These are phyloP conservation scores for Ophiocordyceps camponoti-saundersi DNA, from an alignment of 2,329 filamentous ascomycete genomes.

Conservation along the genomic window DNA sequence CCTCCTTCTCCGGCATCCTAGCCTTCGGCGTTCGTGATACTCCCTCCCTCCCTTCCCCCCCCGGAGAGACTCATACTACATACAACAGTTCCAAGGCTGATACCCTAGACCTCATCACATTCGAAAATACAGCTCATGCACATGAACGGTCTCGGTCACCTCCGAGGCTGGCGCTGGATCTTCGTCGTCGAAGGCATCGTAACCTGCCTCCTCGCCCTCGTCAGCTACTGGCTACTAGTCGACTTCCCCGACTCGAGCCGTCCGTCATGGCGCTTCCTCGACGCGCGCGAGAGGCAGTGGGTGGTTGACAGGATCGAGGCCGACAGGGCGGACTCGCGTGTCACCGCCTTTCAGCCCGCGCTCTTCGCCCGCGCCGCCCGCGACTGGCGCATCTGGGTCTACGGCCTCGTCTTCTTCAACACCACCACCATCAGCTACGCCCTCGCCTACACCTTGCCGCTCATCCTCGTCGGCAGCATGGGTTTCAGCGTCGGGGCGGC, in stretches of 20 bases:
- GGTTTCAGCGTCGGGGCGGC: constrained; percentile 45
- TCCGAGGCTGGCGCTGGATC: constrained; percentile 52
- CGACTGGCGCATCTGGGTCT: constrained; percentile 45
- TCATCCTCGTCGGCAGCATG: constrained; percentile 49
- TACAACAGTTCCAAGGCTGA: too few species aligned
- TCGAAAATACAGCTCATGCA: constrained; percentile 43
- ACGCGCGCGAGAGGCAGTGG: constrained; percentile 31
- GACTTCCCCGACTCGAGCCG: constrained; percentile 45
- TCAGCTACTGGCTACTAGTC: constrained; percentile 40
- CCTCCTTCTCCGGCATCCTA: constrained; percentile 50
- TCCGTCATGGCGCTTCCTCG: constrained; percentile 34
- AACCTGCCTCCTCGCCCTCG: constrained; percentile 33
- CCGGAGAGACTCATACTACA: too few species aligned
- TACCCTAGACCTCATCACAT: too few species aligned
- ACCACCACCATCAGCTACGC: constrained; percentile 59
- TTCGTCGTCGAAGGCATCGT: constrained; percentile 38
- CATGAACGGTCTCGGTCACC: constrained; percentile 34
- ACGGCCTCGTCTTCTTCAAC: constrained; percentile 43
- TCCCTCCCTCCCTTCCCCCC: background rate
- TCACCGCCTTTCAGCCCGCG: constrained; percentile 31
- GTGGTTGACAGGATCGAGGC: constrained; percentile 34
- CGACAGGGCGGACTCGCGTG: constrained; percentile 39
- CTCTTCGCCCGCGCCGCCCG: constrained; percentile 27
- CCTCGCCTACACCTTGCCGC: constrained; percentile 62
- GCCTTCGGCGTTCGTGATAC: constrained; percentile 42